Conservation (phyloP, 2,329 filamentous ascomycete species). For the Thermothelomyces thermophilus region DNA sequence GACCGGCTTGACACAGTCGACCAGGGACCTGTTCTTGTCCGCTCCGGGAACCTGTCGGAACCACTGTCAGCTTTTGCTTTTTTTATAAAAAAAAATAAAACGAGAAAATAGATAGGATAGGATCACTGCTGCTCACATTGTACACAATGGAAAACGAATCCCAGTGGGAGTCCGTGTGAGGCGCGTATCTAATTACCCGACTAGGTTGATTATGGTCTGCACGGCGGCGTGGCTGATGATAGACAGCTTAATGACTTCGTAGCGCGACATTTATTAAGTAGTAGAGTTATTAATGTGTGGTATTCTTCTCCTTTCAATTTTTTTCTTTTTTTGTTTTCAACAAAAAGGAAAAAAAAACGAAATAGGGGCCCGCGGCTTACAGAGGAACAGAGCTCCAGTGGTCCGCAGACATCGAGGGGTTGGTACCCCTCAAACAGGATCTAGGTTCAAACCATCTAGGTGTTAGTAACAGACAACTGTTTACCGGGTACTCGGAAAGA, state of each 20-base stretch:
- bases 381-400: not conserved
- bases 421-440: not conserved
- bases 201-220: not conserved
- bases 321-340: no score
- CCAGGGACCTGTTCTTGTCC: not conserved
- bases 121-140: not conserved
- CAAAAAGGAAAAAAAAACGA: no score
- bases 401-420: not conserved
- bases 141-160: not conserved
- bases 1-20: not conserved
- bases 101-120: no score
- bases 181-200: not conserved
- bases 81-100: no score
- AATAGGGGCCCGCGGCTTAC: not conserved
- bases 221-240: not conserved
- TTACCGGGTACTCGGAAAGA: no score
- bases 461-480: not conserved
- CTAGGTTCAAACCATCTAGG: not conserved
- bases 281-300: not conserved
- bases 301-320: no score
- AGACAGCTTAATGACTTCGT: not conserved
- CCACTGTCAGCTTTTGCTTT: no score
- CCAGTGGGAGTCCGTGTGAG: conserved; percentile 1
- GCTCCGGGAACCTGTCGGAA: not conserved
- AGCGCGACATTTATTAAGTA: not conserved